phyloP scores from a whole-genome alignment of 768 basidiomycete genomes.

The Xerocomus spinulosus region DNA sequence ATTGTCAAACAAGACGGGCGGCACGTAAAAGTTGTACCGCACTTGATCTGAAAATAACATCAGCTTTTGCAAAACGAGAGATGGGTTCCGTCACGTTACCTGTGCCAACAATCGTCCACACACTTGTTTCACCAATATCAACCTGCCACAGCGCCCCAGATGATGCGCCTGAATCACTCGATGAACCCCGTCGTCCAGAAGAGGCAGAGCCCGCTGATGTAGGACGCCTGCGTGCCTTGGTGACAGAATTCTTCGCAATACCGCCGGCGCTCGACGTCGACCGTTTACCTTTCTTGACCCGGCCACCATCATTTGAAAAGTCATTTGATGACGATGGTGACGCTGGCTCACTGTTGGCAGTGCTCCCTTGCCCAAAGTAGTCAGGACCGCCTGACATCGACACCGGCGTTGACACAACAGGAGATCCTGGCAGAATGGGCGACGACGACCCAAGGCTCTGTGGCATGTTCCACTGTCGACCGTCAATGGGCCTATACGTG shows the following conservation, averaged over 20 bases:
- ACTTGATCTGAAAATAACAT: conserved; percentile 62
- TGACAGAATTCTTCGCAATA: conserved; percentile 30
- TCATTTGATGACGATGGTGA: conserved; percentile 59
- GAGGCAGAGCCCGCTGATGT: conserved; percentile 71
- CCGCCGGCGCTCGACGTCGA: conserved; percentile 65
- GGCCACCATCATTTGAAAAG: conserved; percentile 76
- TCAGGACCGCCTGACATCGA: conserved; percentile 51
- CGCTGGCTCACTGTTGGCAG: conserved; percentile 64
- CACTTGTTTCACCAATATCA: conserved; percentile 89
- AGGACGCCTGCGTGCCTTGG: conserved; percentile 62
- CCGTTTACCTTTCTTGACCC: conserved; percentile 76
- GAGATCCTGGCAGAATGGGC: conserved; percentile 64
- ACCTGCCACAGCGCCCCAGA: conserved; percentile 85
- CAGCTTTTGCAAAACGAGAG: conserved; percentile 9
- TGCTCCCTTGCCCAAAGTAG: conserved; percentile 52
- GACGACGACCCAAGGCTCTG: conserved; percentile 44
- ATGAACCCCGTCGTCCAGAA: conserved; percentile 61
- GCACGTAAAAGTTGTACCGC: conserved; percentile 91
- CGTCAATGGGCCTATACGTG: conserved; percentile 80
- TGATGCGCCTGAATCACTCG: conserved; percentile 62
- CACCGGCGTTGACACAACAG: conserved; percentile 58
- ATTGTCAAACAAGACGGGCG: conserved; percentile 77
- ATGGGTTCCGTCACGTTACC: conserved; percentile 42
- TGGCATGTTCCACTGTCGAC: conserved; percentile 68
- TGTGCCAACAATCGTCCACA: conserved; percentile 92